Base-by-base conservation (phyloP, 345 rosid genomes). In the Eucalyptus sideroxylon region DNA sequence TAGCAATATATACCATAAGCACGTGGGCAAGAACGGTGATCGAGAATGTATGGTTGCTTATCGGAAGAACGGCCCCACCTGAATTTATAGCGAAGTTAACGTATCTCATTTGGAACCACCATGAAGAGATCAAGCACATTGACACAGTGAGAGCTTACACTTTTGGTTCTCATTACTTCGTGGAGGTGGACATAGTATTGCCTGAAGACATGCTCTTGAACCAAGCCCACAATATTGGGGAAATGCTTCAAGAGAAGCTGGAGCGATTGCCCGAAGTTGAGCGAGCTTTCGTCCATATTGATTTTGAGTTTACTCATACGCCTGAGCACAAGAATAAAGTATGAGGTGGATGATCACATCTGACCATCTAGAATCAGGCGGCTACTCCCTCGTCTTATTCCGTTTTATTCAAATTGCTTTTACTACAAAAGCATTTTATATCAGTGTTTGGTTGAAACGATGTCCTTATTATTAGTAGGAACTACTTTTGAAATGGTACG, bases 71-170 rank as follows among this genome's bases (percentile, higher is more conserved):
- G 7, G 99, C 98, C 5, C 98, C 99, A 13, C 99, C 99, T 0
- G 98, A 97, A 65, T 97, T 96, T 90, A 86, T 97, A 31, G 93
- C 97, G 7, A 97, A 97, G 89, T 89, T 97, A n/a, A 97, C 96
- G 7, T 97, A 95, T 86, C 93, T 96, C 69, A 92, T 95, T 87
- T 97, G 99, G 99, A 97, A 96, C 92, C 99, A 97, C 89, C 93
- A 95, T n/a, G 92, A 96, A 88, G 94, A 93, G 89, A 95, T 97
- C 44, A 93, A 91, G 90, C 96, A 96, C 86, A 97, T 97, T 4
- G 98, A 96, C 88, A 97, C 97, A 1, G 99, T 97, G 72, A 94
- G 97, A 90, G 97, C 97, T 6, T 97, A 97, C 93, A 96, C 97
- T 12, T 95, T 95, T 87, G 98, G 99, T 15, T 93, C 96, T 6